These are phyloP conservation scores for Fusarium chlamydosporum DNA, from an alignment of 2,329 filamentous ascomycete genomes.

Conservation along the genomic window DNA sequence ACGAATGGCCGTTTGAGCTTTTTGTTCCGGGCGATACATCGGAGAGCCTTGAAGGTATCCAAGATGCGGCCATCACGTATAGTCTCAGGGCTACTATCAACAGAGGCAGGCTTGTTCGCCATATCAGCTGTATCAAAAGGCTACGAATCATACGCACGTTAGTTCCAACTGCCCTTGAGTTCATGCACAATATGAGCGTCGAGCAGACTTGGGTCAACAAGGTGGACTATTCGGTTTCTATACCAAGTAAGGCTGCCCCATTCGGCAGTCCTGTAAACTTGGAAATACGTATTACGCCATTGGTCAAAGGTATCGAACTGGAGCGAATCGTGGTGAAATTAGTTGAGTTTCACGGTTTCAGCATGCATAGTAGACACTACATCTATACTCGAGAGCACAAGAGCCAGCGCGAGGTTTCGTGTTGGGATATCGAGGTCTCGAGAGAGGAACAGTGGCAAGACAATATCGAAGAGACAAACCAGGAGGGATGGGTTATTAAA, in stretches of 20 bases:
- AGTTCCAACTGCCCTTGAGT: conserved; percentile 78
- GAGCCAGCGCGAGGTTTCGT: conserved; percentile 72
- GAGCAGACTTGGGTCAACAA: conserved; percentile 98
- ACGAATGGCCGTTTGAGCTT: conserved; percentile 84
- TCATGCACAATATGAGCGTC: conserved; percentile 89
- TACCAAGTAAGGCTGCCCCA: conserved; percentile 92
- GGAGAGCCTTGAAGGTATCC: conserved; percentile 91
- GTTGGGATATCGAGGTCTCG: conserved; percentile 68
- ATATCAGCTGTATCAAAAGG: conserved; percentile 82
- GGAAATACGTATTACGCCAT: conserved; percentile 86
- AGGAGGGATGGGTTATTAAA: conserved; percentile 74
- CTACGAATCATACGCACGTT: conserved; percentile 82
- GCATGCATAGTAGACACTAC: conserved; percentile 62
- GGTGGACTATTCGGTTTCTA: conserved; percentile 91
- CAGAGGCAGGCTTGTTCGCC: conserved; percentile 87
- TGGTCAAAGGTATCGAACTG: conserved; percentile 88
- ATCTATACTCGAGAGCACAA: conserved; percentile 70
- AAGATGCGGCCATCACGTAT: conserved; percentile 88
- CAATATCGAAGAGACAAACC: conserved; percentile 74
- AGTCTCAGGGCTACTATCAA: conserved; percentile 89
- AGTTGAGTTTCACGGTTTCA: conserved; percentile 80
- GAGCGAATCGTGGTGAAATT: conserved; percentile 83
- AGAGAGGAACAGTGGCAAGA: conserved; percentile 75
- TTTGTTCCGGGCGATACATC: conserved; percentile 77
- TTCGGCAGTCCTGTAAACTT: conserved; percentile 89